phyloP scores from a whole-genome alignment of 208 protist genomes.

The Naegleria fowleri region DNA sequence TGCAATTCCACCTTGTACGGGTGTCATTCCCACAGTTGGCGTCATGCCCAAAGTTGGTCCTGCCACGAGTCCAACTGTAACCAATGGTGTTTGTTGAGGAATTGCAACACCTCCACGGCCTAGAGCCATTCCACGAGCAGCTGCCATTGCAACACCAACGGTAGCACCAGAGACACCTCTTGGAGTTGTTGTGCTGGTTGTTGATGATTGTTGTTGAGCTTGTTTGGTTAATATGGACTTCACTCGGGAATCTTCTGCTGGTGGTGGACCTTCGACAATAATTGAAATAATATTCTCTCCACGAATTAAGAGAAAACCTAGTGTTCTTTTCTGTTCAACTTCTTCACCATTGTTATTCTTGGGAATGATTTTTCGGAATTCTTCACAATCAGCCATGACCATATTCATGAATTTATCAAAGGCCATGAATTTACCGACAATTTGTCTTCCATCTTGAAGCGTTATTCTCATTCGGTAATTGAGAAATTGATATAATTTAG shows the following conservation, averaged over 20 bases:
- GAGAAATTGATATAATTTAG: constrained; percentile 65
- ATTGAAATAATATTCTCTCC: constrained; percentile 73
- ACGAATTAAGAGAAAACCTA: constrained; percentile 69
- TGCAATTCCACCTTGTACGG: background rate
- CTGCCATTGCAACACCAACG: background rate
- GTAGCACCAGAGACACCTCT: background rate
- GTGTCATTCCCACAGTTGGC: background rate
- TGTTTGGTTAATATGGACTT: constrained; percentile 21
- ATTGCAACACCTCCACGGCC: background rate
- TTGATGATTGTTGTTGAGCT: background rate
- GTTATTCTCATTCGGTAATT: constrained; percentile 74
- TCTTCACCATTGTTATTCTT: constrained; percentile 46
- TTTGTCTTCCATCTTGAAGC: constrained; percentile 62
- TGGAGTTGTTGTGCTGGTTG: background rate
- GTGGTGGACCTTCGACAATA: constrained; percentile 67
- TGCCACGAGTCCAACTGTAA: background rate
- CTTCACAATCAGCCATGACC: constrained; percentile 71
- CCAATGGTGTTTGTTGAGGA: background rate
- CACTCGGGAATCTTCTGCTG: constrained; percentile 40
- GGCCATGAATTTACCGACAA: constrained; percentile 81
- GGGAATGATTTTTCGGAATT: constrained; percentile 57
- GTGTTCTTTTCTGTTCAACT: constrained; percentile 62
- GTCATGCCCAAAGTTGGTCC: background rate
- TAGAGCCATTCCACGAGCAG: background rate
- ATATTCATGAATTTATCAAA: constrained; percentile 89